Evolutionary conservation across 1,139 yeast species (phyloP).

Genomic region (Suhomyces bokatorum): DNA sequence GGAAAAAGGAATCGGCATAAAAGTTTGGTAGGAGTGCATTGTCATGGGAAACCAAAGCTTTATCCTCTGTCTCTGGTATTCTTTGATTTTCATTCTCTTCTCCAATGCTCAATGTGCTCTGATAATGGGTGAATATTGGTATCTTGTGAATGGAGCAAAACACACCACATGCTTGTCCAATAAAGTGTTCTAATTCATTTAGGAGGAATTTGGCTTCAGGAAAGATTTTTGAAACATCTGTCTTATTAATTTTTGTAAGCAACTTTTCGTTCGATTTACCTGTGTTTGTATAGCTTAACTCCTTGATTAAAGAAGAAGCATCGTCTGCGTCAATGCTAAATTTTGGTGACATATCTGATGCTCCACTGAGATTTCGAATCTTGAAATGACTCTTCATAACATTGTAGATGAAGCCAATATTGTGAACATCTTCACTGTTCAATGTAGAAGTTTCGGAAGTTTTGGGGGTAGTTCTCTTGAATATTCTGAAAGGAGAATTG

Average conservation of each 20-base stretch:
- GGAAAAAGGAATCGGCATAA: conserved; percentile 35
- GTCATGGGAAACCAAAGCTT: conserved; percentile 37
- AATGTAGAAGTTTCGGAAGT: conserved; percentile 6
- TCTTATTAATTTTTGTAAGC: conserved; percentile 12
- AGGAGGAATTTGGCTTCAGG: conserved; percentile 25
- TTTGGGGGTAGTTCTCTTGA: conserved; percentile 15
- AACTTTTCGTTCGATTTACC: conserved; percentile 10
- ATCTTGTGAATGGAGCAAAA: conserved; percentile 28
- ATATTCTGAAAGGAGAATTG: conserved; percentile 33
- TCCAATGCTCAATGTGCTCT: conserved; percentile 19
- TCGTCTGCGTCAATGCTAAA: conserved; percentile 5
- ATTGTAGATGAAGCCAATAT: conserved; percentile 35
- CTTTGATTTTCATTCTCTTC: background rate
- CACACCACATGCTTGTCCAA: conserved; percentile 26
- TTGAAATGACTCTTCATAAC: conserved; percentile 36
- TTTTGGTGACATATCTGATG: conserved; percentile 17
- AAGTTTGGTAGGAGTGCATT: conserved; percentile 39
- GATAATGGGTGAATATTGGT: conserved; percentile 30
- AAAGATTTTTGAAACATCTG: background rate
- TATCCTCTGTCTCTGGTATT: conserved; percentile 18
- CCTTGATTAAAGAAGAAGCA: conserved; percentile 3
- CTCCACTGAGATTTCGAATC: conserved; percentile 35
- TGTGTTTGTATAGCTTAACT: conserved; percentile 9
- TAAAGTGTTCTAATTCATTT: conserved; percentile 29
- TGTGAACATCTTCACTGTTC: conserved; percentile 32